phyloP scores from a whole-genome alignment of 2,329 filamentous ascomycete genomes.

The Aspergillus clavatus region DNA sequence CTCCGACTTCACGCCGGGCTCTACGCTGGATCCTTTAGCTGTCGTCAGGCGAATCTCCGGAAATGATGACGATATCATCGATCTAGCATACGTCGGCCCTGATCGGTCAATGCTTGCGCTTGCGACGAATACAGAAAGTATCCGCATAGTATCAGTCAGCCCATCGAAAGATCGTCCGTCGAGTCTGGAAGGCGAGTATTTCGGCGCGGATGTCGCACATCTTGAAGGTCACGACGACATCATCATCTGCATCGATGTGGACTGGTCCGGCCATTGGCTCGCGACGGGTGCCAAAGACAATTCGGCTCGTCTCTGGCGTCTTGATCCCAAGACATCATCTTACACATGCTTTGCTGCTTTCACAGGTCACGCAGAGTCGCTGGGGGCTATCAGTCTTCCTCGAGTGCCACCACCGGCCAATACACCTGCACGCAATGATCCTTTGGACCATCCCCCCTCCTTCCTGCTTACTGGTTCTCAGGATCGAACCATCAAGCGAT shows the following conservation, averaged over 20 bases:
- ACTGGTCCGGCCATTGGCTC: slow-evolving; percentile 97
- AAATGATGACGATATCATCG: slow-evolving; percentile 96
- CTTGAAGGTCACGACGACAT: slow-evolving; percentile 92
- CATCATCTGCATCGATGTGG: slow-evolving; percentile 86
- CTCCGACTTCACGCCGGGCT: slow-evolving; percentile 30
- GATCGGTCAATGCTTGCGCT: slow-evolving; percentile 79
- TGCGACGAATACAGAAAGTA: slow-evolving; percentile 91
- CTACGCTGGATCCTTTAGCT: slow-evolving; percentile 54
- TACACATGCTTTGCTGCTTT: slow-evolving; percentile 79
- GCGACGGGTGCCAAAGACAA: slow-evolving; percentile 97
- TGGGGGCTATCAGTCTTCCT: slow-evolving; percentile 83
- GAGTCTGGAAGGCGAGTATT: slow-evolving; percentile 54
- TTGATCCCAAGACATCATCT: slow-evolving; percentile 69
- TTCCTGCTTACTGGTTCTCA: slow-evolving; percentile 91
- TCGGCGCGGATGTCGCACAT: slow-evolving; percentile 82
- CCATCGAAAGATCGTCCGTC: slow-evolving; percentile 27
- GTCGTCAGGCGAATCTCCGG: slow-evolving; percentile 78
- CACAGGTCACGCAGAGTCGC: slow-evolving; percentile 87
- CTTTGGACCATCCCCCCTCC: slow-evolving; percentile 71
- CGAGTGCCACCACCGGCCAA: slow-evolving; percentile 62
- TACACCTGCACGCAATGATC: slow-evolving; percentile 66
- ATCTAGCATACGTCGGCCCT: slow-evolving; percentile 77
- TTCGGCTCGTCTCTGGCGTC: slow-evolving; percentile 80
- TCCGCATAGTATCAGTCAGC: slow-evolving; percentile 74
- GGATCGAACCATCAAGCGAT: slow-evolving; percentile 91